Evolutionary conservation across 805 yeast species (phyloP).

Genomic region (Candida suzukii): DNA sequence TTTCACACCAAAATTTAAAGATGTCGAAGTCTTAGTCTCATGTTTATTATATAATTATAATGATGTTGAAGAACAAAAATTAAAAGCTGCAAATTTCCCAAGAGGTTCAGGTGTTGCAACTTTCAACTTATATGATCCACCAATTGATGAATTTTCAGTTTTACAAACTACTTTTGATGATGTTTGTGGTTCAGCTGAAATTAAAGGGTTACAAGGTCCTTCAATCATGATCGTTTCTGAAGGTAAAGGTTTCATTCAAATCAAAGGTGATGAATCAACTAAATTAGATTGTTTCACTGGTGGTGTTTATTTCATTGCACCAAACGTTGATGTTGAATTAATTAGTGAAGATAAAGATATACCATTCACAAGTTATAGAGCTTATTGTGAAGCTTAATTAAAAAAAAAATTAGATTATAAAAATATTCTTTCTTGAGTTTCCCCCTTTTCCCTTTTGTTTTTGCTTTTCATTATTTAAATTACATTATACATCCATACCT

Average conservation of each 20-base stretch:
- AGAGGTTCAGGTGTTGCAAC: constrained; percentile 63
- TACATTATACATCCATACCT: too few relatives aligned
- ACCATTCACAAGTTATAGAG: constrained; percentile 77
- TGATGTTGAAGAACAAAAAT: constrained; percentile 88
- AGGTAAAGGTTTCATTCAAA: constrained; percentile 58
- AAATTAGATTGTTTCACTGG: constrained; percentile 58
- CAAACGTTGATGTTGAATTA: constrained; percentile 60
- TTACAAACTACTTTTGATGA: constrained; percentile 64
- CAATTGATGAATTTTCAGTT: constrained; percentile 95
- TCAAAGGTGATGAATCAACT: constrained; percentile 34
- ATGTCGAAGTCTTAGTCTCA: constrained; percentile 79
- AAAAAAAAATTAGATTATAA: neutral
- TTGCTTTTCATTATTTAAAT: too few relatives aligned
- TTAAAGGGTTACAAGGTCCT: constrained; percentile 73
- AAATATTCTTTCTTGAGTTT: too few relatives aligned
- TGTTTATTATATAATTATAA: constrained; percentile 89
- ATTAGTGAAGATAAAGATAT: constrained; percentile 36
- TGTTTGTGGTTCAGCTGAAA: constrained; percentile 43
- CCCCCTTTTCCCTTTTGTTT: neutral
- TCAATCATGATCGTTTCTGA: constrained; percentile 78
- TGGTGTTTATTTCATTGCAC: constrained; percentile 77
- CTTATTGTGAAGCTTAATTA: constrained; percentile 65
- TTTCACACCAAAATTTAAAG: constrained; percentile 98
- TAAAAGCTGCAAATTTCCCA: constrained; percentile 50
- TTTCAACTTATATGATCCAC: constrained; percentile 79